phyloP scores from a whole-genome alignment of 129 eudicot genomes.

The Flaveria trinervia region DNA sequence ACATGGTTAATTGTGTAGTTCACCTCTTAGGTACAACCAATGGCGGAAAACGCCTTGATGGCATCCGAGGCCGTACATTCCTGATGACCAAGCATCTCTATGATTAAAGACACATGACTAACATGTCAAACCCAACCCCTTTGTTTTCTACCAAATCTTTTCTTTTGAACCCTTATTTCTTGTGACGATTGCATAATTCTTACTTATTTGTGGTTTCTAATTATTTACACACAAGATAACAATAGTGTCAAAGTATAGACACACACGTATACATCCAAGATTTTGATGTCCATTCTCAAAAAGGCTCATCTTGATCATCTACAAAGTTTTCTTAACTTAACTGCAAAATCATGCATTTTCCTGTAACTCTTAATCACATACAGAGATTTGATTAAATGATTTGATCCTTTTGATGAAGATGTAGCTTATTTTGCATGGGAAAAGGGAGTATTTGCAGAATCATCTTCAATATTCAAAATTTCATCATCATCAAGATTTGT shows the following conservation, averaged over 20 bases:
- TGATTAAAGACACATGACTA: background rate
- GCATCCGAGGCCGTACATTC: too few relatives aligned
- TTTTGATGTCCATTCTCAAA: conserved; percentile 13
- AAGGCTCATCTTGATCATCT: conserved; percentile 20
- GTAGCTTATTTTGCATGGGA: conserved; percentile 51
- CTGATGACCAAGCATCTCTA: background rate
- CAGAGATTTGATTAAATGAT: conserved; percentile 9
- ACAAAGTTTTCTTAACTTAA: background rate
- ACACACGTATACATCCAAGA: conserved; percentile 18
- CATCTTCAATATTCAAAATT: conserved; percentile 37
- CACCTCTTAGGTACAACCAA: too few relatives aligned
- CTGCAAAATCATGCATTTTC: conserved; percentile 15
- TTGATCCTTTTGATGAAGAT: conserved; percentile 6
- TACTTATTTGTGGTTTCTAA: conserved; percentile 10
- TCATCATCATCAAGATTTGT: conserved; percentile 32
- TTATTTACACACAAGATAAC: conserved; percentile 25
- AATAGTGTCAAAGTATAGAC: conserved; percentile 18
- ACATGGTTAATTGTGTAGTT: too few relatives aligned
- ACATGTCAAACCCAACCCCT: background rate
- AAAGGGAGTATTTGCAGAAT: conserved; percentile 30
- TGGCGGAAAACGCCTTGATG: too few relatives aligned
- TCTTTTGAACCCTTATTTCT: background rate
- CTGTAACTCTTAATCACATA: conserved; percentile 16
- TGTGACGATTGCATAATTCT: conserved; percentile 8
- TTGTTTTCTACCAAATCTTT: background rate